phyloP scores from a whole-genome alignment of 2,329 filamentous ascomycete species.

The Stylonectria norvegica region DNA sequence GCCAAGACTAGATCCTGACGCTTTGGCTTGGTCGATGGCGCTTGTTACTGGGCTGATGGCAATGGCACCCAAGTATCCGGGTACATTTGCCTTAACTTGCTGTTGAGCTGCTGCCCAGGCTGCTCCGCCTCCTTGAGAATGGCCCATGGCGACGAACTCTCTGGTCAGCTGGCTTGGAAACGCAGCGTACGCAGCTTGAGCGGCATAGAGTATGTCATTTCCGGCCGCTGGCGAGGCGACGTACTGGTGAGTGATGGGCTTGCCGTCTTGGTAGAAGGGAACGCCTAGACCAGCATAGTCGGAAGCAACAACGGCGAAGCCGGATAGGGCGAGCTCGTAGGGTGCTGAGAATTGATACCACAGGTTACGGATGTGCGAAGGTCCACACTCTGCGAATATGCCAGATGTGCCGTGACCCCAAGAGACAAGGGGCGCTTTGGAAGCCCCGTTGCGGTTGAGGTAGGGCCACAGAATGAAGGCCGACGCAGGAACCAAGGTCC shows the following conservation, averaged over 20 bases:
- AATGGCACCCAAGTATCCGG: constrained; percentile 37
- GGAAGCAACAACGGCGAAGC: constrained; percentile 43
- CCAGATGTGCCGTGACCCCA: constrained; percentile 47
- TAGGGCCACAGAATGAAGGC: constrained; percentile 51
- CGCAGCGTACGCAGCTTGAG: constrained; percentile 39
- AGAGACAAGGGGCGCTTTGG: constrained; percentile 32
- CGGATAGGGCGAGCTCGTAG: constrained; percentile 38
- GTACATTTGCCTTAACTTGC: constrained; percentile 28
- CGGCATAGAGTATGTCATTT: constrained; percentile 41
- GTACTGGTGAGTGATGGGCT: constrained; percentile 39
- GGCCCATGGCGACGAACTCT: constrained; percentile 43
- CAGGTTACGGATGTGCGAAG: constrained; percentile 39
- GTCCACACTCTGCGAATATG: constrained; percentile 35
- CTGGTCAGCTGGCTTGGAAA: constrained; percentile 35
- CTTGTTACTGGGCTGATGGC: constrained; percentile 29
- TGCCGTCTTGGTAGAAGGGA: constrained; percentile 29
- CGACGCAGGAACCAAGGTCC: constrained; percentile 44
- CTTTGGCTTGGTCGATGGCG: constrained; percentile 13
- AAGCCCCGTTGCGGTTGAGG: constrained; percentile 1
- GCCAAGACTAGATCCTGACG: constrained; percentile 3
- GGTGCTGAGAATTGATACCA: constrained; percentile 40
- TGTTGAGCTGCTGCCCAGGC: constrained; percentile 36
- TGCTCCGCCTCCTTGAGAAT: constrained; percentile 45
- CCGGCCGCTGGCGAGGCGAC: constrained; percentile 36
- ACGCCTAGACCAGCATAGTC: constrained; percentile 46